Percentiles rank a stretch among this genome's conserved stretches.
phyloP scores from a whole-genome alignment of 2,329 filamentous ascomycete genomes.

The Alternaria hordeiaustralica region DNA sequence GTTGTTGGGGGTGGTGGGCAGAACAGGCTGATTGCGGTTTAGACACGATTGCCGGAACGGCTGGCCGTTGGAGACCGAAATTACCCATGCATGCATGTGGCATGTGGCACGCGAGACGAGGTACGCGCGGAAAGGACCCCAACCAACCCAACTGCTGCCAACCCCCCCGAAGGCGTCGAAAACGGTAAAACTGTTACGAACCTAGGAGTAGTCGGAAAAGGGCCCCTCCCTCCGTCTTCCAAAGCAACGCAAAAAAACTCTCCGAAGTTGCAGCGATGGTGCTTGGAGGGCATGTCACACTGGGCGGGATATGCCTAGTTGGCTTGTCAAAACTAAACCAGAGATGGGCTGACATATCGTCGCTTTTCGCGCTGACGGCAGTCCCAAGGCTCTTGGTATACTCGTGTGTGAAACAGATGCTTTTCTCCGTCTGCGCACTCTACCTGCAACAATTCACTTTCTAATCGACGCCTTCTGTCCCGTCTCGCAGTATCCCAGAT shows the following conservation, averaged over 20 bases:
- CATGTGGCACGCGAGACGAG: background rate
- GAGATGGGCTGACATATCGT: background rate
- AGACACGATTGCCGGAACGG: background rate
- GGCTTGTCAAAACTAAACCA: background rate
- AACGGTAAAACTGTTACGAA: background rate
- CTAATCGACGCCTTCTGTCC: background rate
- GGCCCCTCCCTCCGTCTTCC: background rate
- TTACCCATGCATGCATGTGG: background rate
- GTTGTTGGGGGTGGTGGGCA: background rate
- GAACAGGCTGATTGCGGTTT: background rate
- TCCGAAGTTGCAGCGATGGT: constrained; percentile 1
- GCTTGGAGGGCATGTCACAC: background rate
- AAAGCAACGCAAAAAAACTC: background rate
- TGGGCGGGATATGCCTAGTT: background rate
- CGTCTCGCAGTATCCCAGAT: background rate
- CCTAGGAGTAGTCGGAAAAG: background rate
- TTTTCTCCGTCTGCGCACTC: background rate
- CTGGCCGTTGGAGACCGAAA: background rate
- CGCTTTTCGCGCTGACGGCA: background rate
- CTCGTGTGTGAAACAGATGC: background rate
- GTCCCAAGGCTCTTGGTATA: background rate
- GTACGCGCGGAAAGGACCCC: background rate
- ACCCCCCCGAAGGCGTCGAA: background rate
- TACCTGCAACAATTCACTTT: background rate
- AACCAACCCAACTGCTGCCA: background rate